Conservation (phyloP, 164 flowering plant genomes). For the Malania oleifera region DNA sequence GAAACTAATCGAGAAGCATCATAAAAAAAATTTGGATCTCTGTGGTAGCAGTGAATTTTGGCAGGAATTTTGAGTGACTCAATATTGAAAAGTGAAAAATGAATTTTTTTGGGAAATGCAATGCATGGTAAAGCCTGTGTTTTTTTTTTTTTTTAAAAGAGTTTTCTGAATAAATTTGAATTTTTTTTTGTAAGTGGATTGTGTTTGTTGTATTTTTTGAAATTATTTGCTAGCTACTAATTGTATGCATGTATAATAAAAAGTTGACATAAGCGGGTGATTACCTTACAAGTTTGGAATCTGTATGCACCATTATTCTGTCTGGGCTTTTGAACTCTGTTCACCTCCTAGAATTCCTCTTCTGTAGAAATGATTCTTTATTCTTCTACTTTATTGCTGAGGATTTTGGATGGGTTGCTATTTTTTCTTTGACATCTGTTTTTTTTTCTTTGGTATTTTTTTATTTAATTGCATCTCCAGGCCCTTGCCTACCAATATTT, state of each 20-base stretch:
- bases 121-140: neutral
- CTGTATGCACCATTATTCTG: neutral
- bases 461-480: slow-evolving; percentile 29
- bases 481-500: slow-evolving; percentile 80
- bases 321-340: no score
- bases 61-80: neutral
- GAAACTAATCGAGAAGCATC: neutral
- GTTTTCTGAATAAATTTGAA: no score
- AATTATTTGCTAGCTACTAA: no score
- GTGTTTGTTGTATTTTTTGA: no score
- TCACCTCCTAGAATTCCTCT: no score
- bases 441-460: neutral
- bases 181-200: no score
- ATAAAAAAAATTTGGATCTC: neutral
- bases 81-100: neutral
- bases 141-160: no score
- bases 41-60: neutral
- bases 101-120: neutral
- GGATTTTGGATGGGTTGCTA: no score
- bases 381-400: neutral
- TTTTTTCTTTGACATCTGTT: neutral
- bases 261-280: no score
- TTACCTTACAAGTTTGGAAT: no score
- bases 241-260: no score
- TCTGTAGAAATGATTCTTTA: no score